These are phyloP conservation scores for Rehmannia glutinosa DNA, from an alignment of 257 asterid genomes.

Conservation along the genomic window DNA sequence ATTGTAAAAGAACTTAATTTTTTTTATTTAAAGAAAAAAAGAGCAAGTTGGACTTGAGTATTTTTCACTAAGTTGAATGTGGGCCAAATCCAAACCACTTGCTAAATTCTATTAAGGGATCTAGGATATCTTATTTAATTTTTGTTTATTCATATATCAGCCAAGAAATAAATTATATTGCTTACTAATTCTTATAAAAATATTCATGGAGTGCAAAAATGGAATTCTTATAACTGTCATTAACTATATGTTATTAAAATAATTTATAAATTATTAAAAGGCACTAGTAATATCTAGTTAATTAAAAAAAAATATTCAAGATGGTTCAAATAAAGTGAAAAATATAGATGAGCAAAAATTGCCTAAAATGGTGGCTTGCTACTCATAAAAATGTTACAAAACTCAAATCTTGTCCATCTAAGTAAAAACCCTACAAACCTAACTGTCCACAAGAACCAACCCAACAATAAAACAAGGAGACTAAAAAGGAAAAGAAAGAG, in stretches of 20 bases:
- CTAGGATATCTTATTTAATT: not conserved
- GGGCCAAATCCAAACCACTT: slow-evolving; percentile 3
- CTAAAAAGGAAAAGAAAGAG: slow-evolving; percentile 8
- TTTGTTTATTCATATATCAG: too few species aligned
- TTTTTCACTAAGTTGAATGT: too few species aligned
- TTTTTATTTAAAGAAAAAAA: not conserved
- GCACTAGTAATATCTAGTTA: too few species aligned
- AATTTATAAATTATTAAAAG: too few species aligned
- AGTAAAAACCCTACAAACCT: slow-evolving; percentile 27
- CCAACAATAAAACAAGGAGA: slow-evolving; percentile 15
- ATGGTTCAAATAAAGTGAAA: not conserved
- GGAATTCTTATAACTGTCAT: too few species aligned
- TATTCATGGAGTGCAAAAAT: too few species aligned
- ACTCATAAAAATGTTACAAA: slow-evolving; percentile 17
- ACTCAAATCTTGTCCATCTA: slow-evolving; percentile 35
- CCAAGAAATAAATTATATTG: too few species aligned
- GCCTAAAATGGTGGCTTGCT: slow-evolving; percentile 52
- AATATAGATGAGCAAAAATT: slow-evolving; percentile 32
- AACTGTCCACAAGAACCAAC: slow-evolving; percentile 30
- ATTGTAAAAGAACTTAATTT: not conserved
- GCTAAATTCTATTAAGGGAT: not conserved
- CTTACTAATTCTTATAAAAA: too few species aligned
- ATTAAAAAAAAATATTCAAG: not conserved
- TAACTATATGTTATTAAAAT: too few species aligned
- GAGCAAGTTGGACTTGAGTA: slow-evolving; percentile 1